Base-by-base conservation (phyloP, 2,329 filamentous ascomycete species). In the Aureobasidium mangrovei region DNA sequence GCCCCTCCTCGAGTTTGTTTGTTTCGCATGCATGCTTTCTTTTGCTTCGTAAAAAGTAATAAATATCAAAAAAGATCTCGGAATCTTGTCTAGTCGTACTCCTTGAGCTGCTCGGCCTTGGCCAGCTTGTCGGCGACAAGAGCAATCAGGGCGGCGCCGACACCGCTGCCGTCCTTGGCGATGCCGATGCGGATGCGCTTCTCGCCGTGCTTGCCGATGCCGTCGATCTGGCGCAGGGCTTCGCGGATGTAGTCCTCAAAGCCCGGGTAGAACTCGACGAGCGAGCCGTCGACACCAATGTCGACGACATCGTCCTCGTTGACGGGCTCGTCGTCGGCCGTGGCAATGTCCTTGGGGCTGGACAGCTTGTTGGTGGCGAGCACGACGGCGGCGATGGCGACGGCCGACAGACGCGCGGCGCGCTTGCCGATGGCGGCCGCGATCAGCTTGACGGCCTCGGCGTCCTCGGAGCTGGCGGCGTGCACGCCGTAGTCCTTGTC, bases 141-240 rank as follows among this genome's bases (percentile, higher is more conserved):
- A 49, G 93, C 93, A 71, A 97, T 97, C 63, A 98, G 74, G 39
- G 93, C 93, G 3, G 93, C 93, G 52, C 93, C 93, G n/a, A 95
- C 88, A 59, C 89, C 93, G 60, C 87, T 93, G 45, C 93, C 93
- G 68, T 98, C 93, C 77, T 95, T 96, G 58, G 93, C 93, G 65
- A 97, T 93, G 26, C 91, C 93, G 64, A 98, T 96, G 55, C 89
- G 80, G 60, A 98, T 87, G 71, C 84, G 87, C 72, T 87, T 85
- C 60, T 94, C 90, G 8, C 91, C 90, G 55, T 79, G 75, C 43
- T 77, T 73, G 4, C 91, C 91, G 63, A 97, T 86, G 58, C 85
- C 82, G 12, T 88, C 79, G 52, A 95, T 82, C 54, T 81, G 82
- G 47, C 83, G 75, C 56, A 97, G 76, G 5, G 88, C 88, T 66